Base-by-base conservation (phyloP, 805 yeast genomes). In the Candida morakotiae region DNA sequence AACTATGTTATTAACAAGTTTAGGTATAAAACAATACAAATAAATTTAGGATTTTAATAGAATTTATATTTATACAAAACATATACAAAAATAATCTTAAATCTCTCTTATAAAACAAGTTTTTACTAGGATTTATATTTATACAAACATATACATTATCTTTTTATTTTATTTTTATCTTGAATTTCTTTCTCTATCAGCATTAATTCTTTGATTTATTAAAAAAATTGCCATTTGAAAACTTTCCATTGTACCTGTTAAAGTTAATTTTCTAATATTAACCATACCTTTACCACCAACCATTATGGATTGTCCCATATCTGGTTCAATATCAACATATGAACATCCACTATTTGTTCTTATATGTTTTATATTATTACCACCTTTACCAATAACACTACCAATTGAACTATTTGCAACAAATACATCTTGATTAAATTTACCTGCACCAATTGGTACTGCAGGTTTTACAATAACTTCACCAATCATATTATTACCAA, bases 391-490 rank as follows among this genome's bases (percentile, higher is more conserved):
- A 42, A 87, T 87, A 19, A 87, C 81, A 27, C 85, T 76, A 1
- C 96, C 96, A 27, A 87, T 88, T 57, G 73, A 82, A 25, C 77
- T 76, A 52, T 81, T 81, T 17, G 94, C 88, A 30, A 87, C 87
- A 46, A 64, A 81, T 3, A 87, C 69, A 42, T 83, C 89, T 57
- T 84, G 86, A 38, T 78, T 73, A 37, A 74, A 69, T 49, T 75
- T 74, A 48, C 74, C 84, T 28, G 74, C 64, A 25, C 38, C 51
- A 13, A 53, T 44, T 3, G 48, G 44, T 8, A 52, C 49, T 9
- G 71, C 70, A 27, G 62, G 62, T 28, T 56, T 53, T 4, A 67
- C 63, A 37, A 66, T 58, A n/a, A 67, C 69, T 30, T 68, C 73
- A 8, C 73, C 73, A 10, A 67, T 52, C 19, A 67, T 55, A 17